Conservation (phyloP, 306 rosid species). For the Malus domestica region ASM211411v1 NC_041793.1:44324501-44325000, state of each 20-base stretch:
- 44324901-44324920: neutral
- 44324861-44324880: too few relatives aligned
- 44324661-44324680: neutral
- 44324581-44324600: neutral
- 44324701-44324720: neutral
- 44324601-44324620: neutral
- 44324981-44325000: neutral
- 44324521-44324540: conserved; percentile 10
- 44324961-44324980: too few relatives aligned
- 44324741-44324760: neutral
- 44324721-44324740: neutral
- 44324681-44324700: neutral
- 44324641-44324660: neutral
- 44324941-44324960: too few relatives aligned
- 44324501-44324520: conserved; percentile 12
- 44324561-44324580: conserved; percentile 26
- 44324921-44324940: neutral
- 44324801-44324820: neutral
- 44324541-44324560: conserved; percentile 30
- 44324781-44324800: too few relatives aligned
- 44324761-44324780: too few relatives aligned
- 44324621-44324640: neutral
- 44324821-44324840: neutral
- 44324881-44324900: neutral
- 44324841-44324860: too few relatives aligned